A percentile compares a stretch with the other conserved stretches of the same genome.
phyloP scores from a whole-genome alignment of 2,329 filamentous ascomycete genomes.

The Zopfia rhizophila region DNA sequence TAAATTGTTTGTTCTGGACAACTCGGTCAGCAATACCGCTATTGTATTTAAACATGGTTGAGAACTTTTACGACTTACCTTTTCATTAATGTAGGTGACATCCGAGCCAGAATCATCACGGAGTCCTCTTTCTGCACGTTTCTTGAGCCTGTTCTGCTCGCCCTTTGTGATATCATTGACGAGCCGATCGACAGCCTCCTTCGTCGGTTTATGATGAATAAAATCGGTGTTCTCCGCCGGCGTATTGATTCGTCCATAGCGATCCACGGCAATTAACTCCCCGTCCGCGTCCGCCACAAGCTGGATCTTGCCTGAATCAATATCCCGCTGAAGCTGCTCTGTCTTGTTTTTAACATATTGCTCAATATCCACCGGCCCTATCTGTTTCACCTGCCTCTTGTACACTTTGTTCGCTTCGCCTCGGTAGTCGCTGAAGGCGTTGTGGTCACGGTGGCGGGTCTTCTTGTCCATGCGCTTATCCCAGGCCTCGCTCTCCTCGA shows the following conservation, averaged over 20 bases:
- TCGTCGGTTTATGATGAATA: constrained; percentile 85
- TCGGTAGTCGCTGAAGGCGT: constrained; percentile 88
- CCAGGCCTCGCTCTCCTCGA: constrained; percentile 94
- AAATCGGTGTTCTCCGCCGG: constrained; percentile 85
- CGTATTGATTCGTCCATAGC: constrained; percentile 89
- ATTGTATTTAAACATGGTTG: background rate
- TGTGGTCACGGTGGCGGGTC: constrained; percentile 80
- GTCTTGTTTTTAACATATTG: constrained; percentile 89
- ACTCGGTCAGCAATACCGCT: constrained; percentile 5
- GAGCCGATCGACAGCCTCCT: constrained; percentile 85
- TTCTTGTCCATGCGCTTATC: constrained; percentile 91
- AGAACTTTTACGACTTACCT: constrained; percentile 58
- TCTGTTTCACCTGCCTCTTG: constrained; percentile 84
- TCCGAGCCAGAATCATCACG: constrained; percentile 87
- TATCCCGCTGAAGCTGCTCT: constrained; percentile 84
- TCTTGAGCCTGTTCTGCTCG: constrained; percentile 86
- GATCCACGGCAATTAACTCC: constrained; percentile 93
- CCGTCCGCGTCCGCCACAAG: constrained; percentile 91
- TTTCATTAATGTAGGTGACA: constrained; percentile 99
- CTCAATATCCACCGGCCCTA: constrained; percentile 77
- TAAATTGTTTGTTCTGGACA: constrained; percentile 93
- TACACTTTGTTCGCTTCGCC: constrained; percentile 92
- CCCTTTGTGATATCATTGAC: constrained; percentile 88
- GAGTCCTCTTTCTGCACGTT: constrained; percentile 80
- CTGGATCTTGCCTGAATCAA: constrained; percentile 84